phyloP scores from a whole-genome alignment of 2,329 filamentous ascomycete genomes.

The Cladosporium velox region DNA sequence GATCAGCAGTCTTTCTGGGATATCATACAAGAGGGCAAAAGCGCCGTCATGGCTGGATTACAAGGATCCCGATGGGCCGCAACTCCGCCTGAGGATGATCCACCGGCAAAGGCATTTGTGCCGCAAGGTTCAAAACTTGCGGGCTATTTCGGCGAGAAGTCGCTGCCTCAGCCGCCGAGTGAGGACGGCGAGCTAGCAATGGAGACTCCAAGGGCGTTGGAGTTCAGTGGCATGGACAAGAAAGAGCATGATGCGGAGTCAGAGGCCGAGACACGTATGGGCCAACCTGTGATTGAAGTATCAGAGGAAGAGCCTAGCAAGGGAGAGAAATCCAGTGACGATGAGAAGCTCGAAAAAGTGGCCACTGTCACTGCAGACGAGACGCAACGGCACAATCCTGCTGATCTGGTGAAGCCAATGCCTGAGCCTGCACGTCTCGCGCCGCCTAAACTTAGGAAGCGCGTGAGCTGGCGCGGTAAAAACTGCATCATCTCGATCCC shows the following conservation, averaged over 20 bases:
- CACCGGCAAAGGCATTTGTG: conserved; percentile 19
- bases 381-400: conserved; percentile 17
- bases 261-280: not conserved
- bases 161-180: conserved; percentile 12
- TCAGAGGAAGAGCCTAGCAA: conserved; percentile 22
- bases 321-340: not conserved
- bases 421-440: conserved; percentile 27
- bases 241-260: not conserved
- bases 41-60: conserved; percentile 38
- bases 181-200: conserved; percentile 8
- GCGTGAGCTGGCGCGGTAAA: conserved; percentile 49
- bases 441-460: conserved; percentile 46
- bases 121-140: not conserved
- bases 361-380: conserved; percentile 11
- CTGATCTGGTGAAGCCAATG: conserved; percentile 20
- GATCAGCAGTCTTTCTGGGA: conserved; percentile 55
- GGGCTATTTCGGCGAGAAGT: conserved; percentile 16
- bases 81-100: conserved; percentile 26
- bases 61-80: conserved; percentile 36
- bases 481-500: conserved; percentile 50
- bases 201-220: conserved; percentile 7
- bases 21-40: conserved; percentile 43
- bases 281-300: not conserved
- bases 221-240: not conserved
- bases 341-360: not conserved